A percentile compares a stretch with the other conserved stretches of the same genome.
phyloP scores from a whole-genome alignment of 1,284 basidiomycete species.

The Naganishia sp. region DNA sequence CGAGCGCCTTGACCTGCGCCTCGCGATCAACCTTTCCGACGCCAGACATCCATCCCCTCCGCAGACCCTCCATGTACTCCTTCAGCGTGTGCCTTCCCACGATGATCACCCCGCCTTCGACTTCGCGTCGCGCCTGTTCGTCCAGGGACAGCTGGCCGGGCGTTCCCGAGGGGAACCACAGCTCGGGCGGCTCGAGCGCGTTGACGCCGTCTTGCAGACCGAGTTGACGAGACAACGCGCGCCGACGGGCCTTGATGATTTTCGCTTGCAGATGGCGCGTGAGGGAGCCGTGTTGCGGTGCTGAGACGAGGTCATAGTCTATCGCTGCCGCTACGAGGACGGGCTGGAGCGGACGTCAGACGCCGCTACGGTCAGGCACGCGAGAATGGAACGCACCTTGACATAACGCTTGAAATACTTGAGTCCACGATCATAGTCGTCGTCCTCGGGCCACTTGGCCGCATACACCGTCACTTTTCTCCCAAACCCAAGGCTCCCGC shows the following conservation, averaged over 20 bases:
- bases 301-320: constrained; percentile 82
- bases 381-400: constrained; percentile 65
- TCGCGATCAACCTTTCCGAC: constrained; percentile 72
- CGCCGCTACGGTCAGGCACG: constrained; percentile 11
- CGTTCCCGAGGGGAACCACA: constrained; percentile 56
- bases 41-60: constrained; percentile 78
- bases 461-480: constrained; percentile 85
- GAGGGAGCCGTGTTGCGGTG: constrained; percentile 82
- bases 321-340: constrained; percentile 89
- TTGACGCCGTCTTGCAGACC: constrained; percentile 55
- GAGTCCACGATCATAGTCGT: constrained; percentile 80
- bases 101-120: constrained; percentile 80
- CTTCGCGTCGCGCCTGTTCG: constrained; percentile 63
- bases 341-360: constrained; percentile 61
- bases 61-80: constrained; percentile 87
- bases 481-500: constrained; percentile 64
- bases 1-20: constrained; percentile 67
- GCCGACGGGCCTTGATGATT: constrained; percentile 58
- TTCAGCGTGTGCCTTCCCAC: constrained; percentile 91
- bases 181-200: constrained; percentile 59
- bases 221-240: constrained; percentile 64
- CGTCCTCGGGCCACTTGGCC: constrained; percentile 89
- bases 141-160: constrained; percentile 64
- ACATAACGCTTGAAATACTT: constrained; percentile 93
- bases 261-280: constrained; percentile 57